Percentiles rank a stretch among this genome's conserved stretches.
Conservation (phyloP, 2,329 filamentous ascomycete genomes). For the Talaromyces sp. region DNA sequence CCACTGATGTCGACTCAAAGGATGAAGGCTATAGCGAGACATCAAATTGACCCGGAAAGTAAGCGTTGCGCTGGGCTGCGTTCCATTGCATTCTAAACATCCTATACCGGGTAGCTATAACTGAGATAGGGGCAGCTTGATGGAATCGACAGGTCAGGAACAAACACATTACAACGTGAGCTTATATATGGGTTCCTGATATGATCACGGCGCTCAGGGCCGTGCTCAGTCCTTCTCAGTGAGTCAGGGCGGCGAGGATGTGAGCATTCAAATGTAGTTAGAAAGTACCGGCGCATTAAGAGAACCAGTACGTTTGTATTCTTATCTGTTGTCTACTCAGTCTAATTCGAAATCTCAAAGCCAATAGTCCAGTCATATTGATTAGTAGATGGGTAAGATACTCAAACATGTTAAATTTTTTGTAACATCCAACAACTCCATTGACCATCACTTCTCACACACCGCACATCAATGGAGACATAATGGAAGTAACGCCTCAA, state of each 20-base stretch:
- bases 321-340: not conserved
- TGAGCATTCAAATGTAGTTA: not conserved
- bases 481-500: not conserved
- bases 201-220: not conserved
- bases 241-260: not conserved
- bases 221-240: not conserved
- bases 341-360: not conserved
- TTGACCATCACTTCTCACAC: constrained; percentile 2
- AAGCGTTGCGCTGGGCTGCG: no score
- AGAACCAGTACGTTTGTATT: not conserved
- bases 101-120: no score
- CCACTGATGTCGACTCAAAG: no score
- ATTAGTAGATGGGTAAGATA: not conserved
- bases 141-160: no score
- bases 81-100: no score
- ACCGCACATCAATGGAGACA: not conserved
- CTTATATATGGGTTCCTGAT: no score
- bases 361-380: not conserved
- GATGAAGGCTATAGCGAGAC: no score
- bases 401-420: not conserved
- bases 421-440: not conserved
- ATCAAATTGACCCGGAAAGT: no score
- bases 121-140: no score
- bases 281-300: not conserved
- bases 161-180: no score